Evolutionary conservation across 202 grass and related monocot genomes (phyloP), one percentile per base, ranked within the genome.

Genomic region (Sporobolus alterniflorus): DNA sequence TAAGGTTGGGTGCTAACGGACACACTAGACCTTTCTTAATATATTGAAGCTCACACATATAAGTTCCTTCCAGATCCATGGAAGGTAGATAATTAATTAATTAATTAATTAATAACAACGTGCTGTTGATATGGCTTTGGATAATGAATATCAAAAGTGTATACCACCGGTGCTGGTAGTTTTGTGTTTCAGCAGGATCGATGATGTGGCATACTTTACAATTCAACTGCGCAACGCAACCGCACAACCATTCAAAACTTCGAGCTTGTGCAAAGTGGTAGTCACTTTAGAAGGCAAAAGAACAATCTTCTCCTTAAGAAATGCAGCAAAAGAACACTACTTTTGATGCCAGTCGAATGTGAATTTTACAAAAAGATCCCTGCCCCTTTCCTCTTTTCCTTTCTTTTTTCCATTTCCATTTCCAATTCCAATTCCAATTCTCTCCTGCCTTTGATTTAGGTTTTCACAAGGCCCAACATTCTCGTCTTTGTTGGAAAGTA

Each of bases 221-320:
- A 30, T 43, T 54, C 50, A 69, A 70, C 42, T 73, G 41, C n/a
- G n/a, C 59, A 83, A 62, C 56, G 20, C 36, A 39, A 39, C 47
- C 39, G 52, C 29, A 62, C 21, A 73, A 69, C 74, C 82, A 81
- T 89, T 89, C 82, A 89, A 85, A 85, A 85, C 87, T 84, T 89
- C 11, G 76, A 84, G 62, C 44, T 89, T 76, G 82, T 74, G 87
- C 82, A 89, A 84, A 89, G 82, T 36, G 71, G 81, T 31, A 24
- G 33, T 36, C 81, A 55, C 87, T 89, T 85, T 85, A 85, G 81
- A 89, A 89, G 82, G 64, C 87, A 89, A 64, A 80, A 70, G 87
- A 85, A 71, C 87, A 80, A 75, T 76, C 82, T 75, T 44, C 63
- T 31, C 43, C 82, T 29, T 80, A 75, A 64, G 75, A 75, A 79